Evolutionary conservation across 352 stramenopile genomes (phyloP).

Genomic region (Phytopythium delawarense): DNA sequence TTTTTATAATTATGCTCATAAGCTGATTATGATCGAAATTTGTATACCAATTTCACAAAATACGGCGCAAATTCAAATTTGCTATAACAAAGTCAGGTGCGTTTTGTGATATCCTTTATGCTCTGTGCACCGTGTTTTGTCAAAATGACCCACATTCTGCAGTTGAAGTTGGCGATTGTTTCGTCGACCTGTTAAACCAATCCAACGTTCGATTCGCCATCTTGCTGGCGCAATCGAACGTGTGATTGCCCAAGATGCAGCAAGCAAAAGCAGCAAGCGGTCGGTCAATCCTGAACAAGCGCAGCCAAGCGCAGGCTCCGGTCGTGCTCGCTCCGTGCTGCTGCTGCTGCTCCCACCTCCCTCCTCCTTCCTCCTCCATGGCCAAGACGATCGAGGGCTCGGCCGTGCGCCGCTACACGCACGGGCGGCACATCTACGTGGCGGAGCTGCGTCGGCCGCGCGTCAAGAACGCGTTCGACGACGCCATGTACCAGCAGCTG

Average conservation of each 20-base stretch:
- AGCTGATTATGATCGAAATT: too few relatives aligned
- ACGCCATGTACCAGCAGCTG: conserved; percentile 84
- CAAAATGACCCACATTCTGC: too few relatives aligned
- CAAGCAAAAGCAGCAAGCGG: neutral
- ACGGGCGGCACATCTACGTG: conserved; percentile 60
- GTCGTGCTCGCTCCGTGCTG: too few relatives aligned
- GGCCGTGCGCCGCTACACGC: conserved; percentile 41
- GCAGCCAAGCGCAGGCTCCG: neutral
- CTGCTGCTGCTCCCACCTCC: neutral
- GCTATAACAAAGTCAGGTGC: too few relatives aligned
- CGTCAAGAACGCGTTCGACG: conserved; percentile 90
- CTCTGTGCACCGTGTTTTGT: too few relatives aligned
- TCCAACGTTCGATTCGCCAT: neutral
- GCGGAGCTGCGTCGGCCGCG: conserved; percentile 68
- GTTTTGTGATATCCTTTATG: too few relatives aligned
- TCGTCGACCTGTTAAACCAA: neutral
- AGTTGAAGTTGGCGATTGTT: too few relatives aligned
- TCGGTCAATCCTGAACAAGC: neutral
- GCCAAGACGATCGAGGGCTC: conserved; percentile 2
- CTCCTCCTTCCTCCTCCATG: neutral
- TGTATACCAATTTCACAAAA: too few relatives aligned
- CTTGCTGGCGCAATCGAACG: neutral
- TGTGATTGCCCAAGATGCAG: neutral
- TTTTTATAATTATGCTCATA: too few relatives aligned
- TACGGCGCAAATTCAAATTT: too few relatives aligned